phyloP scores from a whole-genome alignment of 352 stramenopile species.

The Aphanomyces astaci region DNA sequence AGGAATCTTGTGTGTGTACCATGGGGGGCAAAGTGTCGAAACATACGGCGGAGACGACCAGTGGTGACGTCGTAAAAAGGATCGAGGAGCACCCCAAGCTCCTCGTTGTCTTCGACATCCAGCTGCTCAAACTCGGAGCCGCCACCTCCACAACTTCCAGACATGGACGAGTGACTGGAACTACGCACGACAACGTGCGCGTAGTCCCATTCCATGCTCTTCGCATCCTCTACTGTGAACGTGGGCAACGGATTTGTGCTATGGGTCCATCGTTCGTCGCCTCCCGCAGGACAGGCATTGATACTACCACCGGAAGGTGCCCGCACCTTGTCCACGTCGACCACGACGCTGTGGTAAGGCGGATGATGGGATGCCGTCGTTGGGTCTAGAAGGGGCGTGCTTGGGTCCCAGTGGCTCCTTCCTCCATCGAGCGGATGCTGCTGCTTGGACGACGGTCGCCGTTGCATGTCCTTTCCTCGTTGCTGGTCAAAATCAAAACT shows the following conservation, averaged over 20 bases:
- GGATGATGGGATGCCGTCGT: not conserved
- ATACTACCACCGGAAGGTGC: not conserved
- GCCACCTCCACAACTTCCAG: no score
- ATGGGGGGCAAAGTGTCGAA: constrained; percentile 10
- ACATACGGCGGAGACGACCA: constrained; percentile 1
- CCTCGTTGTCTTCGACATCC: not conserved
- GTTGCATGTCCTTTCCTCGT: not conserved
- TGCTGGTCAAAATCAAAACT: no score
- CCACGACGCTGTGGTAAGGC: not conserved
- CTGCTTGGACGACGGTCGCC: not conserved
- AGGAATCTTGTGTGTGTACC: no score
- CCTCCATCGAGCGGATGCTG: not conserved
- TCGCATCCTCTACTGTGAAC: constrained; percentile 1
- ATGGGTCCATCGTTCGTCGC: constrained; percentile 2
- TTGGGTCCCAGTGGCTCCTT: not conserved
- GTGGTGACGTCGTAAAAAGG: constrained; percentile 18
- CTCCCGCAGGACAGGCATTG: not conserved
- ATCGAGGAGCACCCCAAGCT: constrained; percentile 3
- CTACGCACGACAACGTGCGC: not conserved
- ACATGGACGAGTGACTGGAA: not conserved
- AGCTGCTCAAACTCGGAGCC: not conserved
- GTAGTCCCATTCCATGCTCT: constrained; percentile 14
- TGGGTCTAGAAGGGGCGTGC: not conserved
- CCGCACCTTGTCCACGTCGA: not conserved
- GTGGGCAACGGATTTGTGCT: not conserved